Base-by-base conservation (phyloP, 2,329 filamentous ascomycete genomes). In the Fusarium torulosum region DNA sequence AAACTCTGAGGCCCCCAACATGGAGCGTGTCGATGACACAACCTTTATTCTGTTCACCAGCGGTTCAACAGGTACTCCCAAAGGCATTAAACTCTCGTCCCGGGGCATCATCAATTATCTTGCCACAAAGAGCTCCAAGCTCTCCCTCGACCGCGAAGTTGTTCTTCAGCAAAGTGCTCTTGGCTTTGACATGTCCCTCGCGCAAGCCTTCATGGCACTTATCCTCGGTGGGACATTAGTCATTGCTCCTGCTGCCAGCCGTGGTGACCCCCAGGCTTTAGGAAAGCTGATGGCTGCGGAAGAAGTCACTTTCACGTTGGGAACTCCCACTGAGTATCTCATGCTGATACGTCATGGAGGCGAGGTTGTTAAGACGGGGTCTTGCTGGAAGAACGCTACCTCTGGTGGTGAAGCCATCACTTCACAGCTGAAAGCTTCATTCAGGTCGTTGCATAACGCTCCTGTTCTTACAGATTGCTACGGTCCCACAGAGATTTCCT, bases 11-110 rank as follows among this genome's bases (percentile, higher is more conserved):
- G 3, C 10, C 5, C 7, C 23, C 17, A 54, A 49, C 19, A 21
- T 15, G 1, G 43, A 49, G 23, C 33, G 43, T 13, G 9, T 6
- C 7, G 9, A 19, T 2, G 43, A 54, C 1, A 5, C 33, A 3
- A 49, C 23, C 15, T 54, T 54, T 10, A 17, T 54, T 3, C 13
- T 54, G 3, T 54, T 54, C 43, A 54, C 52, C 1, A 54, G 52
- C 11, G 52, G 52, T 0, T 54, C 52, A 2, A 54, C 52, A 0
- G 43, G 52, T 0, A 31, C 33, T 13, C 43, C 52, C 2, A 54
- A 54, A 27, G 43, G 52, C 3, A 54, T 49, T 1, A 3, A 20
- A 11, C 43, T 54, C 3, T 49, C 17, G 0, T 40, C 52, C 4
- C 4, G 19, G 6, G 52, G 52, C 8, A 40, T 54, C 31, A 31